Conservation (phyloP, 2,329 filamentous ascomycete species). For the Alternaria infectoria region DNA sequence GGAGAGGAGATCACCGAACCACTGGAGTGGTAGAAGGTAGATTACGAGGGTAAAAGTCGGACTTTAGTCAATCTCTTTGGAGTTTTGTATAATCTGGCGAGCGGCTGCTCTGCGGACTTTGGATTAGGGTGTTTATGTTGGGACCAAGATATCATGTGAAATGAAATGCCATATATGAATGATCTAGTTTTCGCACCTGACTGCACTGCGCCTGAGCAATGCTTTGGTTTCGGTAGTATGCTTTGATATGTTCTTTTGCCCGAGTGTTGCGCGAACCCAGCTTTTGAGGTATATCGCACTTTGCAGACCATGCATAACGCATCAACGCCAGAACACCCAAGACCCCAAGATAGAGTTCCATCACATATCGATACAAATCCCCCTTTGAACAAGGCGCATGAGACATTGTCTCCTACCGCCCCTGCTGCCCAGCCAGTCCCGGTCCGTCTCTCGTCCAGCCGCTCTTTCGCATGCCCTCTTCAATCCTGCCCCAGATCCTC, state of each 20-base stretch:
- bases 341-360: background rate
- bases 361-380: constrained; percentile 8
- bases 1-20: constrained; percentile 85
- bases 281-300: constrained; percentile 6
- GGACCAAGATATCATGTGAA: constrained; percentile 1
- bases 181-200: background rate
- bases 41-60: background rate
- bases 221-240: background rate
- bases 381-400: background rate
- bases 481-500: constrained; percentile 87
- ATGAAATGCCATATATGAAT: background rate
- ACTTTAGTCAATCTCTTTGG: background rate
- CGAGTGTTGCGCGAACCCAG: background rate
- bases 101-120: constrained; percentile 5
- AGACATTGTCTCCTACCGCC: constrained; percentile 9
- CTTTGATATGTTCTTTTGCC: background rate
- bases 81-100: background rate
- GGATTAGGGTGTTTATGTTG: background rate
- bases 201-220: background rate
- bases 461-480: constrained; percentile 82
- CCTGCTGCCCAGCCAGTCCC: constrained; percentile 39
- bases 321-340: constrained; percentile 18
- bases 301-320: constrained; percentile 2
- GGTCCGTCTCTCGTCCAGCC: constrained; percentile 82
- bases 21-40: constrained; percentile 74